Conservation (phyloP, 441 rosid genomes). For the Hypseocharis bilobata region DNA sequence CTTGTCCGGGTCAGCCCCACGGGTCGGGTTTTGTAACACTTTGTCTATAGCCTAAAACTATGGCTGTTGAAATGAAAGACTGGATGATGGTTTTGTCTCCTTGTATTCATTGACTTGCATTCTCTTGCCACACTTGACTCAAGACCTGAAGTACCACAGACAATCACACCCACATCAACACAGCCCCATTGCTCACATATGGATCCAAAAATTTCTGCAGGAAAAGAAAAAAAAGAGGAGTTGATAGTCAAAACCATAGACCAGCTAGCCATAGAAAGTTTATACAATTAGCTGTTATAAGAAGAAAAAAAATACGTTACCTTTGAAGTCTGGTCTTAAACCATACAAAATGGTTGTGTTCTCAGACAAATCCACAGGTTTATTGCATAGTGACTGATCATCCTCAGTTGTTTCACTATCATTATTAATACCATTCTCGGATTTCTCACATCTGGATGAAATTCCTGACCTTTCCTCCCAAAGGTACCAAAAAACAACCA, state of each 20-base stretch:
- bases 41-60: slow-evolving; percentile 66
- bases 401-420: too few relatives aligned
- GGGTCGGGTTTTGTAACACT: too few relatives aligned
- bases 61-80: slow-evolving; percentile 75
- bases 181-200: slow-evolving; percentile 47
- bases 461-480: slow-evolving; percentile 38
- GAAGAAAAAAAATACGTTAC: slow-evolving; percentile 22
- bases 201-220: slow-evolving; percentile 56
- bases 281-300: background rate
- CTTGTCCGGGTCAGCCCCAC: too few relatives aligned
- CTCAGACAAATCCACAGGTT: slow-evolving; percentile 15
- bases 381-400: slow-evolving; percentile 15
- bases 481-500: slow-evolving; percentile 56
- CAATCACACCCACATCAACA: slow-evolving; percentile 76
- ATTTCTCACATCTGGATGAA: slow-evolving; percentile 10
- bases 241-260: too few relatives aligned
- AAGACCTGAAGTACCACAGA: slow-evolving; percentile 68
- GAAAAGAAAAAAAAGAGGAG: too few relatives aligned
- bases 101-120: slow-evolving; percentile 49
- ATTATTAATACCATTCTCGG: slow-evolving; percentile 11
- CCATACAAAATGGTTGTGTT: slow-evolving; percentile 43
- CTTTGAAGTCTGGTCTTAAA: slow-evolving; percentile 67
- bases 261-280: background rate
- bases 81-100: slow-evolving; percentile 33
- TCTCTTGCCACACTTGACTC: slow-evolving; percentile 65